Evolutionary conservation across 2,329 filamentous ascomycete species (phyloP).

Genomic region (Hortaea werneckii): DNA sequence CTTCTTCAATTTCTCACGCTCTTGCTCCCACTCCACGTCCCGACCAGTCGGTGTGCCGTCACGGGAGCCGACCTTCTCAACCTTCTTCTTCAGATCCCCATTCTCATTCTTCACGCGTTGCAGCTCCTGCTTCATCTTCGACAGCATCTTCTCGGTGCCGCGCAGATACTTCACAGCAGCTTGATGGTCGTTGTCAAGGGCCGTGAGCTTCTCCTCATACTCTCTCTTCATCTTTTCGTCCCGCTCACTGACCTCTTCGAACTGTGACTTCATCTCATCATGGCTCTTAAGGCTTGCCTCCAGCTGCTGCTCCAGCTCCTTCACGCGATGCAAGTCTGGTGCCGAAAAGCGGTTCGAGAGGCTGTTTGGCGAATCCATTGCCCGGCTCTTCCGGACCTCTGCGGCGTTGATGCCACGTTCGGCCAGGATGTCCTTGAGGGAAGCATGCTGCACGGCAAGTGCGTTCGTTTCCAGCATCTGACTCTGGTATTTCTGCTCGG

Average conservation of each 20-base stretch:
- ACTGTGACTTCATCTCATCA: slow-evolving; percentile 70
- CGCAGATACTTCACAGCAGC: slow-evolving; percentile 97
- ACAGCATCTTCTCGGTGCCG: slow-evolving; percentile 97
- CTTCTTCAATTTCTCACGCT: slow-evolving; percentile 56
- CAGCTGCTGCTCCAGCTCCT: slow-evolving; percentile 82
- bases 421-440: slow-evolving; percentile 81
- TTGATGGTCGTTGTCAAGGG: slow-evolving; percentile 94
- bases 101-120: slow-evolving; percentile 84
- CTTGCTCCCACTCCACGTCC: slow-evolving; percentile 54
- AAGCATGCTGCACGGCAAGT: slow-evolving; percentile 80
- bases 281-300: slow-evolving; percentile 66
- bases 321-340: slow-evolving; percentile 67
- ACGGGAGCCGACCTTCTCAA: slow-evolving; percentile 35
- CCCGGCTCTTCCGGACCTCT: slow-evolving; percentile 59
- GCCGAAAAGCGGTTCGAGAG: slow-evolving; percentile 50
- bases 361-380: slow-evolving; percentile 62
- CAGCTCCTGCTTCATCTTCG: slow-evolving; percentile 97
- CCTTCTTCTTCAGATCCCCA: slow-evolving; percentile 66
- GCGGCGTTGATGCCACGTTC: slow-evolving; percentile 80
- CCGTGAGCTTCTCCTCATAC: slow-evolving; percentile 85
- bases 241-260: slow-evolving; percentile 67
- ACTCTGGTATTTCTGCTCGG: slow-evolving; percentile 71
- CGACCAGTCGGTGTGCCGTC: slow-evolving; percentile 5
- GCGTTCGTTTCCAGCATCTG: slow-evolving; percentile 93
- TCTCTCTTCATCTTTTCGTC: slow-evolving; percentile 78